Evolutionary conservation across 208 protist species (phyloP), one percentile per base, ranked within the genome.

Genomic region (Acanthamoeba comandoni): DNA sequence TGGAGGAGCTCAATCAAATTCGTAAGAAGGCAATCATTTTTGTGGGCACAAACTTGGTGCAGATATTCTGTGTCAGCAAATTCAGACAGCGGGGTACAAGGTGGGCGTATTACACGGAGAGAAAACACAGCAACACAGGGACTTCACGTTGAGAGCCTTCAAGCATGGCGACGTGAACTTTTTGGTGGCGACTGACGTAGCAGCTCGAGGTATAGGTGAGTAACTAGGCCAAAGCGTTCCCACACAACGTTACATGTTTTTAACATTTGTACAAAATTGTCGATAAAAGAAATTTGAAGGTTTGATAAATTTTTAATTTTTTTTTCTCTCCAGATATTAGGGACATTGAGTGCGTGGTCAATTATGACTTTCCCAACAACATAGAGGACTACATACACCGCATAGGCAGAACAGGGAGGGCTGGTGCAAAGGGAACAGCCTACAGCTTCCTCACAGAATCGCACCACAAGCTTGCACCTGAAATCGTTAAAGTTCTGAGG

Each of bases 331-430:
- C 80, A 94, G 97, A 98, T 92, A 92, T 98, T n/a, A 92, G 89
- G 43, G 92, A 96, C 73, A 93, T 98, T 26, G 77, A 79, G 26
- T 75, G 92, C 24, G 97, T 98, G 26, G 87, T 98, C 53, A 98
- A 98, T 82, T 98, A 96, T 84, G 95, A 97, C 77, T 94, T 97
- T 67, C 96, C 97, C 13, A 88, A 80, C 31, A 92, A 93, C 13
- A 87, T 95, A 9, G 96, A 98, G 69, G 96, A 98, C 93, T 99
- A 99, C 94, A 95, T 99, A 93, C 98, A 99, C 95, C 96, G 98
- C 95, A 99, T 99, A 96, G 98, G 98, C 22, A 82, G 97, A 19
- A 98, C 97, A 17, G 97, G 95, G 31, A 85, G 97, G 85, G 96
- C 96, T 31, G 96, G 96, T 12, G 93, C 91, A 1, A 93, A 93